A percentile compares a stretch with the other conserved stretches of the same genome.
Conservation (phyloP, 1,284 basidiomycete genomes). For the Ustanciosporium gigantosporum region DNA sequence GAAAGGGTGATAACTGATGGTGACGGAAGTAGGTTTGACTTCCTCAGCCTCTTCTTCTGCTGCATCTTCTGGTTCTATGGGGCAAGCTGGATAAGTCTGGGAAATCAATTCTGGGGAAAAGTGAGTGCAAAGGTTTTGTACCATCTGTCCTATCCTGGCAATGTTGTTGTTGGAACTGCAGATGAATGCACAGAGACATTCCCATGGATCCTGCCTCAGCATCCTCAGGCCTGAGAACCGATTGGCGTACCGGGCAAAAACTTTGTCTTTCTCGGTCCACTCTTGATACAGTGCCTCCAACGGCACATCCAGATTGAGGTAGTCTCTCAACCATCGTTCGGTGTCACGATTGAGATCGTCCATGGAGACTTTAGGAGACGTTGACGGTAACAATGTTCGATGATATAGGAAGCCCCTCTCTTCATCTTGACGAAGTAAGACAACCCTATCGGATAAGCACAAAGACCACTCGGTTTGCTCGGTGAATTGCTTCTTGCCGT, state of each 20-base stretch:
- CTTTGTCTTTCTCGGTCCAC: slow-evolving; percentile 75
- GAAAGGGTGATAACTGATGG: slow-evolving; percentile 75
- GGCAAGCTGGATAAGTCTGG: slow-evolving; percentile 50
- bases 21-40: slow-evolving; percentile 11
- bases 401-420: slow-evolving; percentile 46
- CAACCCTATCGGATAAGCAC: slow-evolving; percentile 55
- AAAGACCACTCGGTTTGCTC: slow-evolving; percentile 55
- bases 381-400: slow-evolving; percentile 34
- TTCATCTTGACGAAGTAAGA: slow-evolving; percentile 54
- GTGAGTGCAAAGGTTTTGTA: slow-evolving; percentile 57
- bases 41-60: slow-evolving; percentile 2
- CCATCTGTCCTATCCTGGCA: slow-evolving; percentile 59
- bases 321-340: slow-evolving; percentile 76
- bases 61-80: slow-evolving; percentile 37
- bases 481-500: neutral
- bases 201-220: slow-evolving; percentile 92
- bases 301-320: slow-evolving; percentile 84
- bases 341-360: slow-evolving; percentile 63
- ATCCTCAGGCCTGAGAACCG: slow-evolving; percentile 70
- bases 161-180: slow-evolving; percentile 98
- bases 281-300: slow-evolving; percentile 74
- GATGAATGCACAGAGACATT: slow-evolving; percentile 70
- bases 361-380: neutral
- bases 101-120: slow-evolving; percentile 68
- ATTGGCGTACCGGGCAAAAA: slow-evolving; percentile 71